These are phyloP conservation scores for Keithomyces neogunnii DNA, from an alignment of 2,329 filamentous ascomycete genomes.

Conservation along the genomic window DNA sequence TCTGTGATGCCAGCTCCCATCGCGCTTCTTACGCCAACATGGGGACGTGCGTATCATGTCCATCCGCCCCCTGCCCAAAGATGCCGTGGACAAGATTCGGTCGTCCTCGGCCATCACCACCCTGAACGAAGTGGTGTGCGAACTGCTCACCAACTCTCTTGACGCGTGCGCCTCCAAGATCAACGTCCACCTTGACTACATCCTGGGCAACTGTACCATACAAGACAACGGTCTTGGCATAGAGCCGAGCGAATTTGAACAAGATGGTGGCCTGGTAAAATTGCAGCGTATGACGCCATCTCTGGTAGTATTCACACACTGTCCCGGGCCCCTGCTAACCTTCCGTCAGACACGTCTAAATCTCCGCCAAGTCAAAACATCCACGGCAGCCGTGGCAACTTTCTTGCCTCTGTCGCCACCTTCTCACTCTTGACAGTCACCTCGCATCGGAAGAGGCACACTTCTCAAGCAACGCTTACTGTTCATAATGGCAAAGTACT, in stretches of 20 bases:
- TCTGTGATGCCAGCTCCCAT: no score
- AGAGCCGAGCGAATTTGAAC: constrained; percentile 59
- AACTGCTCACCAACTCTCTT: constrained; percentile 73
- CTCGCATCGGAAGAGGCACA: constrained; percentile 56
- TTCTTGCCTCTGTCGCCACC: constrained; percentile 67
- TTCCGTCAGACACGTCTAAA: constrained; percentile 66
- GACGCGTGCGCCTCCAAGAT: constrained; percentile 68
- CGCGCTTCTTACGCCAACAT: not conserved
- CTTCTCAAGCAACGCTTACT: constrained; percentile 55
- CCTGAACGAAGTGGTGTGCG: constrained; percentile 61
- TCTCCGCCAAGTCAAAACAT: constrained; percentile 33
- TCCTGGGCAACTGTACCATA: constrained; percentile 65
- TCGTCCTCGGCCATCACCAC: constrained; percentile 75
- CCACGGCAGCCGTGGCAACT: constrained; percentile 65
- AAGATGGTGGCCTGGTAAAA: constrained; percentile 62
- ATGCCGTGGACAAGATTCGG: constrained; percentile 70
- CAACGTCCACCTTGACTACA: constrained; percentile 64
- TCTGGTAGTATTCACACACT: not conserved
- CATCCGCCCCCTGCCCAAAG: constrained; percentile 60
- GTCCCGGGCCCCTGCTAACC: not conserved
- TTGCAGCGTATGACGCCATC: constrained; percentile 51
- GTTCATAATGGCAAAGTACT: constrained; percentile 63
- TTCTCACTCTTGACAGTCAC: constrained; percentile 70
- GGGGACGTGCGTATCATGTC: constrained; percentile 34
- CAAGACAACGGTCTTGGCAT: constrained; percentile 86